Conservation (phyloP, 768 basidiomycete species). For the Lactifluus pinguis region DNA sequence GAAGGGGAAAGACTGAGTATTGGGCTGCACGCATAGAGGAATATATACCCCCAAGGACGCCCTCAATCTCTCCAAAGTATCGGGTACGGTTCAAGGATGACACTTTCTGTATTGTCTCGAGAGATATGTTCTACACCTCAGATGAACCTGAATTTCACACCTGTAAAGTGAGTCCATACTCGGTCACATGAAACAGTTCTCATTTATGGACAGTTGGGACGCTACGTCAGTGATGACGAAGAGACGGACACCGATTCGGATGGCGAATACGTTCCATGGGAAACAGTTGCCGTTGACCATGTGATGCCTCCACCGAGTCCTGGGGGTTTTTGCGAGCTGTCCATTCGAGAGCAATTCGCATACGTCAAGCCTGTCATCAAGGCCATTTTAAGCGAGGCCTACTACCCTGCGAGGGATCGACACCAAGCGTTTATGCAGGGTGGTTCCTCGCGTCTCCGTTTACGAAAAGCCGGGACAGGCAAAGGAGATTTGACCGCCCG, state of each 20-base stretch:
- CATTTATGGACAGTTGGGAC: slow-evolving; percentile 37
- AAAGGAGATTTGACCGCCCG: slow-evolving; percentile 31
- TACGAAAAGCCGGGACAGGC: slow-evolving; percentile 28
- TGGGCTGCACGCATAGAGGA: slow-evolving; percentile 61
- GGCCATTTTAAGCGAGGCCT: slow-evolving; percentile 49
- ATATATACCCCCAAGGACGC: slow-evolving; percentile 39
- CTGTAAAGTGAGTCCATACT: slow-evolving; percentile 42
- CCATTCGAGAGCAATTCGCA: slow-evolving; percentile 49
- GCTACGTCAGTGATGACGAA: slow-evolving; percentile 39
- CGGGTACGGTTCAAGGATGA: slow-evolving; percentile 52
- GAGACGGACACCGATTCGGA: slow-evolving; percentile 25
- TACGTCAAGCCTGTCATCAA: slow-evolving; percentile 56
- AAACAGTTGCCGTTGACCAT: slow-evolving; percentile 30
- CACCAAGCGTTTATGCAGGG: slow-evolving; percentile 54
- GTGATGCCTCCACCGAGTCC: slow-evolving; percentile 34
- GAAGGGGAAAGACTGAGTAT: slow-evolving; percentile 30
- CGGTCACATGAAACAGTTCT: not conserved
- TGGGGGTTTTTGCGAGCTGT: slow-evolving; percentile 38
- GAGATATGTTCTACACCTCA: slow-evolving; percentile 48
- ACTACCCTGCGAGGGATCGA: slow-evolving; percentile 40
- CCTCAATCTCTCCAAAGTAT: slow-evolving; percentile 39
- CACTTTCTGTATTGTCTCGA: slow-evolving; percentile 30
- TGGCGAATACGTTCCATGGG: slow-evolving; percentile 21
- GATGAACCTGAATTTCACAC: slow-evolving; percentile 52
- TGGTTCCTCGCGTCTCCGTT: slow-evolving; percentile 36